Evolutionary conservation across 179 eudicot genomes (phyloP).

Genomic region (Beta macrorhiza): DNA sequence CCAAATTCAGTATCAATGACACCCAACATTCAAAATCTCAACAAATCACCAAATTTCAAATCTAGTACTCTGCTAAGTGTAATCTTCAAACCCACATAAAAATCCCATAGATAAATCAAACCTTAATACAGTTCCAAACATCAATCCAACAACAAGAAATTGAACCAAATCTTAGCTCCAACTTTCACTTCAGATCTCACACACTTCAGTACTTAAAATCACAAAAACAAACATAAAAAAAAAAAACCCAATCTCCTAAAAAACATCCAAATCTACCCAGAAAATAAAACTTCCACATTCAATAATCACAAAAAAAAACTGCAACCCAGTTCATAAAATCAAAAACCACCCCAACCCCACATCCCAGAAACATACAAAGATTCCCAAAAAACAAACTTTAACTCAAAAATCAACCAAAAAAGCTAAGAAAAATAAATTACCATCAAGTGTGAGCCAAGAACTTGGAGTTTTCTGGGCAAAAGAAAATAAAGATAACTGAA

Average conservation of each 20-base stretch:
- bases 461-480: slow-evolving; percentile 25
- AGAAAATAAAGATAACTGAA: slow-evolving; percentile 10
- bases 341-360: slow-evolving; percentile 3
- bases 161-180: slow-evolving; percentile 2
- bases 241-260: not conserved
- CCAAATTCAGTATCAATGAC: not conserved
- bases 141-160: not conserved
- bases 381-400: not conserved
- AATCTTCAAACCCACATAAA: not conserved
- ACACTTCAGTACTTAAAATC: not conserved
- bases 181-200: slow-evolving; percentile 24
- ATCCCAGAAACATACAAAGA: slow-evolving; percentile 16
- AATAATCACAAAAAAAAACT: slow-evolving; percentile 1
- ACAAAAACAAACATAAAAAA: not conserved
- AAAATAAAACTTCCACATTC: not conserved
- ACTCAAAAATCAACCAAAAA: not conserved
- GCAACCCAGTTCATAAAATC: slow-evolving; percentile 23
- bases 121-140: slow-evolving; percentile 1
- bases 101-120: not conserved
- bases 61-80: not conserved
- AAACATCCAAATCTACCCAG: slow-evolving; percentile 1
- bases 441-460: slow-evolving; percentile 24
- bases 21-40: not conserved
- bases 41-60: not conserved
- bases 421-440: not conserved